phyloP scores from a whole-genome alignment of 2,329 filamentous ascomycete species.

The Arthrocladium fulminans region DNA sequence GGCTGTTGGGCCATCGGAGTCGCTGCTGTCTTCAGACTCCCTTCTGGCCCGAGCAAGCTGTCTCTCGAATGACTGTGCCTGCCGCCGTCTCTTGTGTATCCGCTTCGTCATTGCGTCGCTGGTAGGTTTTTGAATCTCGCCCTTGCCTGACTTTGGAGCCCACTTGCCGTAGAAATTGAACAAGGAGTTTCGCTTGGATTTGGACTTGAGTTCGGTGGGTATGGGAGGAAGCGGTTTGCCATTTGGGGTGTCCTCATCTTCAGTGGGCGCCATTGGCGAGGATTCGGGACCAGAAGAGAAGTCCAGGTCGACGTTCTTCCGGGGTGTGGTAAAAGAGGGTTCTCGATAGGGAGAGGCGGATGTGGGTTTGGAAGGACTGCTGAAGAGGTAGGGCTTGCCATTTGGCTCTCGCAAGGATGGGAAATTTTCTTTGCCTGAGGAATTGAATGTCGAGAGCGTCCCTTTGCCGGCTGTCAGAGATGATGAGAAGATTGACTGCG shows the following conservation, averaged over 20 bases:
- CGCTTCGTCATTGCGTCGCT: slow-evolving; percentile 37
- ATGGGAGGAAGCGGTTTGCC: slow-evolving; percentile 22
- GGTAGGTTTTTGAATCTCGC: slow-evolving; percentile 50
- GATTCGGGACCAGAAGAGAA: slow-evolving; percentile 40
- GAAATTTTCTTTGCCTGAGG: slow-evolving; percentile 40
- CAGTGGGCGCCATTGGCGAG: slow-evolving; percentile 38
- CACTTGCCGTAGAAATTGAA: slow-evolving; percentile 37
- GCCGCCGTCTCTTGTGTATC: slow-evolving; percentile 42
- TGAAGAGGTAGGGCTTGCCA: slow-evolving; percentile 44
- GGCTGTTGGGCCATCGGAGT: slow-evolving; percentile 28
- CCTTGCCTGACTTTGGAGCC: slow-evolving; percentile 50
- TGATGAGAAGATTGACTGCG: background rate
- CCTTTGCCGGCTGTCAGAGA: slow-evolving; percentile 24
- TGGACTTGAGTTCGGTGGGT: slow-evolving; percentile 16
- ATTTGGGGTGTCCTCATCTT: slow-evolving; percentile 43
- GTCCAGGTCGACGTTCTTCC: slow-evolving; percentile 37
- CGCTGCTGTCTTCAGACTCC: slow-evolving; percentile 36
- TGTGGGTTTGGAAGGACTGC: slow-evolving; percentile 26
- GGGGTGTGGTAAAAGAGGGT: slow-evolving; percentile 41
- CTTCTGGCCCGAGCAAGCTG: slow-evolving; percentile 28
- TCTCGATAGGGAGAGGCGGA: slow-evolving; percentile 31
- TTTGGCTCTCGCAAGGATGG: slow-evolving; percentile 43
- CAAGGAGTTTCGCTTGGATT: slow-evolving; percentile 32
- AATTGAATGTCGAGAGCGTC: slow-evolving; percentile 34
- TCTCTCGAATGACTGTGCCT: slow-evolving; percentile 39